Evolutionary conservation across 441 rosid genomes (phyloP).

Genomic region (Melastoma candidum): DNA sequence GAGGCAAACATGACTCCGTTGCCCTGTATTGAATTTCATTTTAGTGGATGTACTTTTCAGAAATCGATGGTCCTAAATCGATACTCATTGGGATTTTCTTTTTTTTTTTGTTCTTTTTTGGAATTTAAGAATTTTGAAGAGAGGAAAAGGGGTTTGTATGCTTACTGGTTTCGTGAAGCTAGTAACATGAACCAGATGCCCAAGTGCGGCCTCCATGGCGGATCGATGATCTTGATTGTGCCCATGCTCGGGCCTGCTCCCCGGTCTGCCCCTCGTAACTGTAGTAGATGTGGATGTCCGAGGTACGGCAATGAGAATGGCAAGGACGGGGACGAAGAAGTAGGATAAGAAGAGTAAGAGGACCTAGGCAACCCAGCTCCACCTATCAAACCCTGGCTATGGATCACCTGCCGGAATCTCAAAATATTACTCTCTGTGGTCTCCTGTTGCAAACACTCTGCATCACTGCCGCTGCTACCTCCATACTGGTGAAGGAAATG

Average conservation of each 20-base stretch:
- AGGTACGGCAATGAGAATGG: slow-evolving; percentile 47
- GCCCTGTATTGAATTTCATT: slow-evolving; percentile 42
- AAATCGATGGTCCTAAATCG: background rate
- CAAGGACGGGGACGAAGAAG: slow-evolving; percentile 26
- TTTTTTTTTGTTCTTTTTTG: no score
- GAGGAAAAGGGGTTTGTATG: slow-evolving; percentile 10
- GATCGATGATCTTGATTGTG: slow-evolving; percentile 50
- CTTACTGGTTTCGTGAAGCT: slow-evolving; percentile 92
- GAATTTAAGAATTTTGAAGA: slow-evolving; percentile 1
- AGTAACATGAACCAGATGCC: slow-evolving; percentile 92
- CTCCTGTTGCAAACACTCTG: no score
- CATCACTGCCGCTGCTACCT: no score
- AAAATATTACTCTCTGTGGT: background rate
- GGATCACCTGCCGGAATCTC: slow-evolving; percentile 30
- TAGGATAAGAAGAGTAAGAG: slow-evolving; percentile 22
- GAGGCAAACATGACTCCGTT: slow-evolving; percentile 83
- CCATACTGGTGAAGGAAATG: no score
- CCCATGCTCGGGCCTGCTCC: slow-evolving; percentile 63
- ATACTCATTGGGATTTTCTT: background rate
- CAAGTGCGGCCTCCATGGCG: slow-evolving; percentile 74
- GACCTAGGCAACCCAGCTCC: slow-evolving; percentile 17
- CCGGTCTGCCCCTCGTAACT: slow-evolving; percentile 28
- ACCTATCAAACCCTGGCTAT: slow-evolving; percentile 11
- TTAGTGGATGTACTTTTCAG: slow-evolving; percentile 3
- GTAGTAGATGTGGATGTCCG: slow-evolving; percentile 45